Evolutionary conservation across 1,284 basidiomycete genomes (phyloP).

Genomic region (Exobasidium cylindrosporum): DNA sequence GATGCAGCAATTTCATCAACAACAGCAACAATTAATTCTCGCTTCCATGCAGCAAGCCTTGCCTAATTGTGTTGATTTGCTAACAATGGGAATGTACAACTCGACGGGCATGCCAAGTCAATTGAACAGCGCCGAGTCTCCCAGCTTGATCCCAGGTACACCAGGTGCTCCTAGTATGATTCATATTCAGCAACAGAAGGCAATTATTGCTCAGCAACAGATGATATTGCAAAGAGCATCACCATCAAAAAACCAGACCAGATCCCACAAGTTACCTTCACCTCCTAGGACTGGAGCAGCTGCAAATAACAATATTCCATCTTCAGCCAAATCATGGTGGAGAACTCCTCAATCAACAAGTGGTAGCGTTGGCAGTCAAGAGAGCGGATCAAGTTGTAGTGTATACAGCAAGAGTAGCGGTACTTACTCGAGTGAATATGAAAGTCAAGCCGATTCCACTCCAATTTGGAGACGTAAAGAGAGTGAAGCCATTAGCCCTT

Average conservation of each 20-base stretch:
- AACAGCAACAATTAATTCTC: not conserved
- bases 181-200: not conserved
- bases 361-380: not conserved
- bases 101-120: not conserved
- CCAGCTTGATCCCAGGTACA: not conserved
- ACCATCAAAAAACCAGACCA: not conserved
- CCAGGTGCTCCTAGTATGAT: slow-evolving; percentile 4
- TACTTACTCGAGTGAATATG: no score
- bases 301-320: not conserved
- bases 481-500: not conserved
- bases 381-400: not conserved
- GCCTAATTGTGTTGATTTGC: not conserved
- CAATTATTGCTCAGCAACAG: slow-evolving; percentile 1
- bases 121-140: not conserved
- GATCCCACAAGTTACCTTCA: not conserved
- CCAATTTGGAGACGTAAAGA: slow-evolving; percentile 5
- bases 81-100: not conserved
- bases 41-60: not conserved
- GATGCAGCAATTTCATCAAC: not conserved
- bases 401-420: no score
- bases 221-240: not conserved
- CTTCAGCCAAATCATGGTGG: not conserved
- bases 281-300: not conserved
- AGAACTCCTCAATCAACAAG: not conserved
- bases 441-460: not conserved